A percentile compares a stretch with the other conserved stretches of the same genome.
Evolutionary conservation across 768 basidiomycete genomes (phyloP).

Genomic region (Melanogaster broomeanus): DNA sequence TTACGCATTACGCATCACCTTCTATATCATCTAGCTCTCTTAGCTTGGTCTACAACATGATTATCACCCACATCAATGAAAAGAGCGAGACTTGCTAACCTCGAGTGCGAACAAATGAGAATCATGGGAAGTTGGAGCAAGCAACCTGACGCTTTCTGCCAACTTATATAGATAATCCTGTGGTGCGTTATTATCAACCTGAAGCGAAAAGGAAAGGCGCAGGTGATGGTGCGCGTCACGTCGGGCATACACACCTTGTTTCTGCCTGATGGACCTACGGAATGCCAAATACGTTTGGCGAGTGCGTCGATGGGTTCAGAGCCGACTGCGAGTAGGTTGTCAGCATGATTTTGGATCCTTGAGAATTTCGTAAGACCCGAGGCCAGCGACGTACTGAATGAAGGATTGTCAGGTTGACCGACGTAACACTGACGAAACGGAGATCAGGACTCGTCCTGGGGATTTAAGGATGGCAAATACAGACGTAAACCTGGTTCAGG

Average conservation of each 20-base stretch:
- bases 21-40: not conserved
- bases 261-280: conserved; percentile 83
- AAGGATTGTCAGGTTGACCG: conserved; percentile 83
- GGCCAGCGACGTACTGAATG: conserved; percentile 62
- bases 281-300: conserved; percentile 68
- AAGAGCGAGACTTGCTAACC: conserved; percentile 40
- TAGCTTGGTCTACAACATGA: conserved; percentile 1
- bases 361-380: not conserved
- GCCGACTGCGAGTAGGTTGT: conserved; percentile 54
- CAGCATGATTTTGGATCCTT: not conserved
- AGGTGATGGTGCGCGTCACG: no score
- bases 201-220: not conserved
- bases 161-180: conserved; percentile 90
- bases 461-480: conserved; percentile 16
- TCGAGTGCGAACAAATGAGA: conserved; percentile 78
- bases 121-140: conserved; percentile 75
- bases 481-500: conserved; percentile 48
- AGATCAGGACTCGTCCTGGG: not conserved
- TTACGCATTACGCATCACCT: no score
- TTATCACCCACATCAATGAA: not conserved
- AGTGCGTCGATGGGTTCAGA: conserved; percentile 75
- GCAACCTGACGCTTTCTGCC: conserved; percentile 65
- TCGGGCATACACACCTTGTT: conserved; percentile 67
- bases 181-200: not conserved
- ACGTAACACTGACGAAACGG: conserved; percentile 71